Evolutionary conservation across 345 rosid genomes (phyloP).

Genomic region (Bruguiera parviflora): DNA sequence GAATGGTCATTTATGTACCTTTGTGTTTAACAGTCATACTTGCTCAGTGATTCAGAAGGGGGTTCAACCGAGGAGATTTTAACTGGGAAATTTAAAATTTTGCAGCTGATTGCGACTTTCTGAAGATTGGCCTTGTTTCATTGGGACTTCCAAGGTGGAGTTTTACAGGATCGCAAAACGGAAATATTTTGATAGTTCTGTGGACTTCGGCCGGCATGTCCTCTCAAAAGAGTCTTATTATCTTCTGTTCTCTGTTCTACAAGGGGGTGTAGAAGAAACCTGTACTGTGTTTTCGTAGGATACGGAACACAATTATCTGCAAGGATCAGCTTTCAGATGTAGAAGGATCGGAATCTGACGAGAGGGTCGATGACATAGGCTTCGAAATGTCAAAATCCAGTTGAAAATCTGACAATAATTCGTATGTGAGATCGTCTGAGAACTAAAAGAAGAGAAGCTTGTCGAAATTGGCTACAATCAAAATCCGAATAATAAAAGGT

Average conservation of each 20-base stretch:
- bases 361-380: conserved; percentile 16
- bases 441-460: conserved; percentile 14
- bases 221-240: not conserved
- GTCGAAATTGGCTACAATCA: conserved; percentile 4
- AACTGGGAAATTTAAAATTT: conserved; percentile 6
- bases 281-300: not conserved
- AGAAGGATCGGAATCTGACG: not conserved
- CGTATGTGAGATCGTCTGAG: not conserved
- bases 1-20: not conserved
- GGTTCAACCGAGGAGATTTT: not conserved
- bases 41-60: conserved; percentile 2
- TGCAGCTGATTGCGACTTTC: not conserved
- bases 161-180: conserved; percentile 4
- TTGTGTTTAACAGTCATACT: conserved; percentile 3
- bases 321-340: conserved; percentile 19
- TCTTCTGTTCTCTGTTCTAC: conserved; percentile 10
- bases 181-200: not conserved
- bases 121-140: conserved; percentile 11
- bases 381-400: conserved; percentile 34
- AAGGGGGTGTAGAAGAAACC: conserved; percentile 11
- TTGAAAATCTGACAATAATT: conserved; percentile 23
- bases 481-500: conserved; percentile 17
- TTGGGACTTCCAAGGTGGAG: conserved; percentile 2
- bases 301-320: conserved; percentile 1
- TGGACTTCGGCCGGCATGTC: conserved; percentile 4